A percentile compares a stretch with the other conserved stretches of the same genome.
phyloP scores from a whole-genome alignment of 1,139 yeast genomes.

The Suhomyces terraborum region DNA sequence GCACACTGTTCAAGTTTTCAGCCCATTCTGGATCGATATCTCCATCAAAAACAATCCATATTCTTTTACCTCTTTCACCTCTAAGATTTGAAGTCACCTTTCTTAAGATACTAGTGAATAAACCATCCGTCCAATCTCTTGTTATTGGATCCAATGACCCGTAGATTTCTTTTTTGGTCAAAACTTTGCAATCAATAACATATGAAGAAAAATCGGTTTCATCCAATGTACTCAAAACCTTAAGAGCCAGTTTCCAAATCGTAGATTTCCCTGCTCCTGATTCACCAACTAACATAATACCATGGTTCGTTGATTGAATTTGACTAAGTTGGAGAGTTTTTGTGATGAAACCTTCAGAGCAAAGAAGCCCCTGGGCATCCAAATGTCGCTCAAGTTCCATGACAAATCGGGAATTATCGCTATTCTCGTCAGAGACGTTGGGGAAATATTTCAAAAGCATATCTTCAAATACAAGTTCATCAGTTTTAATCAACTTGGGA shows the following conservation, averaged over 20 bases:
- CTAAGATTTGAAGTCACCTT: conserved; percentile 56
- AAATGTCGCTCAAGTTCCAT: conserved; percentile 19
- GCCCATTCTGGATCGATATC: conserved; percentile 96
- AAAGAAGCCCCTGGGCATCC: conserved; percentile 22
- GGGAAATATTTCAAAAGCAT: conserved; percentile 33
- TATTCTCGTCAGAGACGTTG: conserved; percentile 16
- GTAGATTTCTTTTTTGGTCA: conserved; percentile 65
- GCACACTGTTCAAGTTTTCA: conserved; percentile 84
- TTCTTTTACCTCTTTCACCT: conserved; percentile 56
- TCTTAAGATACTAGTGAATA: conserved; percentile 71
- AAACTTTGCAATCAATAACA: conserved; percentile 73
- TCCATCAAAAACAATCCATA: conserved; percentile 90
- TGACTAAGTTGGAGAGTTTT: conserved; percentile 67
- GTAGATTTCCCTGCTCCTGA: conserved; percentile 78
- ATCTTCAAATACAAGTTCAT: conserved; percentile 41
- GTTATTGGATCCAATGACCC: conserved; percentile 77
- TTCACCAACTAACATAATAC: conserved; percentile 77
- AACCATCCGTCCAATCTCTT: conserved; percentile 91
- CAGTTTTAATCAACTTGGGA: conserved; percentile 64
- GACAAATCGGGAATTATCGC: conserved; percentile 22
- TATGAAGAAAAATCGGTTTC: conserved; percentile 40
- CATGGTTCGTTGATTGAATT: conserved; percentile 69
- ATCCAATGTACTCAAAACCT: conserved; percentile 42
- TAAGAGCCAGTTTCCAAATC: conserved; percentile 51
- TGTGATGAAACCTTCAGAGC: conserved; percentile 46